Evolutionary conservation across 2,329 filamentous ascomycete species (phyloP), one percentile per base, ranked within the genome.

Genomic region (Aureobasidium zeae): DNA sequence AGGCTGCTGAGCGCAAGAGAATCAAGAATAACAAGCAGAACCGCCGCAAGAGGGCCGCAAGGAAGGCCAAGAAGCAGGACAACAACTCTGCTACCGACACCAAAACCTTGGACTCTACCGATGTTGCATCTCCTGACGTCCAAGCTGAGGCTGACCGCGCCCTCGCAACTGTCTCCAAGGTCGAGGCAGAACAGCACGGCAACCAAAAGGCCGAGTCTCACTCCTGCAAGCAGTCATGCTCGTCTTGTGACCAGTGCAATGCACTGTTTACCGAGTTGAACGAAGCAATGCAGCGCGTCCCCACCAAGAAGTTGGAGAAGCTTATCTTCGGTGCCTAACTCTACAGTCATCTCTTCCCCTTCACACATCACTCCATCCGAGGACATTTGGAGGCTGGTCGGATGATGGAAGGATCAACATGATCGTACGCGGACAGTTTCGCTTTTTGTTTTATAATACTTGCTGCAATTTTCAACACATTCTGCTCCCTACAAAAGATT

Each of bases 1-100:
- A 42, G 29, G 28, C 31, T 22, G 20, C 9, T 8, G 37, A 42
- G 29, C 19, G 29, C 3, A 42, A 42, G 37, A 32, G n/a, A 11
- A 6, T 8, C 20, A 42, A 42, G 37, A 42, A 42, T 20, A 42
- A 42, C 20, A 42, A 42, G 20, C 37, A 29, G n/a, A 42, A 42
- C 20, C 37, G 13, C 13, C 37, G 37, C 15, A 42, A 42, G 37
- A 32, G 37, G 25, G 37, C 29, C 6, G 37, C 37, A n/a, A 29
- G 32, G 10, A 42, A 32, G 29, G 13, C 11, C 21, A 42, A 32
- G 29, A 32, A 32, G 28, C 31, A 42, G 37, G 37, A 42, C 9
- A 10, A 9, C 16, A 4, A 12, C 19, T 19, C 21, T 13, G 15
- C 17, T 31, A 22, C 8, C 22, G 21, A 26, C 12, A 10, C 24